phyloP scores from a whole-genome alignment of 148 eudicot species.

The Silene latifolia region DNA sequence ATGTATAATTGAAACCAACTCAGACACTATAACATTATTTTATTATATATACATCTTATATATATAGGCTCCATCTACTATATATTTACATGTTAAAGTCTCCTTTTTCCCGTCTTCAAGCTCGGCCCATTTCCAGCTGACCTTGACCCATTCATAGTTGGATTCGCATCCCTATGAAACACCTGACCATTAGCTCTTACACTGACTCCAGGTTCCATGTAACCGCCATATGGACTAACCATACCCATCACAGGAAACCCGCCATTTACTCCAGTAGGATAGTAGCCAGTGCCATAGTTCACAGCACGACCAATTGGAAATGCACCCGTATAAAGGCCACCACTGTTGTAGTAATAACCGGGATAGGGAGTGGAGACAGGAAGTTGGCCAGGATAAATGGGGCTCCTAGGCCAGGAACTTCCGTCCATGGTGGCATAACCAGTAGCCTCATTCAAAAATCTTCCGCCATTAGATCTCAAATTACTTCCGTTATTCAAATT shows the following conservation, averaged over 20 bases:
- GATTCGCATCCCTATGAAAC: slow-evolving; percentile 3
- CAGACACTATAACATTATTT: too few relatives aligned
- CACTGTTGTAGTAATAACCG: slow-evolving; percentile 46
- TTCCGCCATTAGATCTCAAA: slow-evolving; percentile 28
- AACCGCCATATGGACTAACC: slow-evolving; percentile 17
- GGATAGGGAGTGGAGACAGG: slow-evolving; percentile 36
- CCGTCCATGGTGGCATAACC: slow-evolving; percentile 27
- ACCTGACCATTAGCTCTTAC: slow-evolving; percentile 24
- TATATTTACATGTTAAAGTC: slow-evolving; percentile 22
- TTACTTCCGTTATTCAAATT: slow-evolving; percentile 27
- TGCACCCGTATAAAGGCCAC: slow-evolving; percentile 39
- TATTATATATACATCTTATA: too few relatives aligned
- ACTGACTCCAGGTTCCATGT: slow-evolving; percentile 13
- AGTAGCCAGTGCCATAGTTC: slow-evolving; percentile 42
- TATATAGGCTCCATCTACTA: too few relatives aligned
- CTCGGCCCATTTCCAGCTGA: slow-evolving; percentile 21
- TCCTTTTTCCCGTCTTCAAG: slow-evolving; percentile 21
- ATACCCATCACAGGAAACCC: slow-evolving; percentile 39
- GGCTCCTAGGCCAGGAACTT: slow-evolving; percentile 28
- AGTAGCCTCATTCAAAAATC: slow-evolving; percentile 21
- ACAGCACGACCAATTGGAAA: slow-evolving; percentile 33
- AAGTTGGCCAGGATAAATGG: slow-evolving; percentile 35
- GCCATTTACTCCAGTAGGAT: slow-evolving; percentile 40
- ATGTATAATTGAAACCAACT: too few relatives aligned
- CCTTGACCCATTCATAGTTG: slow-evolving; percentile 6